Conservation (phyloP, 352 stramenopile species). For the Pythium rhizo-oryzae region DNA sequence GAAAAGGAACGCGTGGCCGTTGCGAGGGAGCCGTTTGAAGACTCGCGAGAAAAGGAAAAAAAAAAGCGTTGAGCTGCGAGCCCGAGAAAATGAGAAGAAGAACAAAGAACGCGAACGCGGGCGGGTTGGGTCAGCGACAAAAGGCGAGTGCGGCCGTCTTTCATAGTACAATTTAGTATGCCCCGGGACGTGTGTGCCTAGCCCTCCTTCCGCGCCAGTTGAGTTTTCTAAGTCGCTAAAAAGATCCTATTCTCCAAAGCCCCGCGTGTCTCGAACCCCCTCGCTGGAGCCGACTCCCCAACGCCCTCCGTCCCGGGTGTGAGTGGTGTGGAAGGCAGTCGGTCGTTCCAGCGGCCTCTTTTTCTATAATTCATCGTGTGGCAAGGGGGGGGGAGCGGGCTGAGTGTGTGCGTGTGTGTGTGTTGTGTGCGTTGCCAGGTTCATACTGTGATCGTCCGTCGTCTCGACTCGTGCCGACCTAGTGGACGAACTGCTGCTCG, state of each 20-base stretch:
- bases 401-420: slow-evolving; percentile 3
- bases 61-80: neutral
- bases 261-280: neutral
- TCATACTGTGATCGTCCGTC: neutral
- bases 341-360: slow-evolving; percentile 9
- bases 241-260: slow-evolving; percentile 15
- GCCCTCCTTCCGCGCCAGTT: slow-evolving; percentile 8
- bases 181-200: slow-evolving; percentile 17
- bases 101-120: slow-evolving; percentile 4
- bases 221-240: slow-evolving; percentile 12
- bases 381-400: neutral
- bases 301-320: slow-evolving; percentile 10
- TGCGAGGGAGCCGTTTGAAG: slow-evolving; percentile 1
- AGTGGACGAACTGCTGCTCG: slow-evolving; percentile 83
- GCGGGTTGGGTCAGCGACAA: neutral
- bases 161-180: slow-evolving; percentile 32
- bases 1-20: neutral
- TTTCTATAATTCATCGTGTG: slow-evolving; percentile 21
- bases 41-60: neutral
- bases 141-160: slow-evolving; percentile 9
- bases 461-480: slow-evolving; percentile 28
- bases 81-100: neutral
- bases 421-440: neutral
- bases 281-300: neutral
- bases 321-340: neutral